Evolutionary conservation across 192 early-diverging fungal genomes (phyloP), one percentile per base, ranked within the genome.

Genomic region (Helicostylum pulchrum): DNA sequence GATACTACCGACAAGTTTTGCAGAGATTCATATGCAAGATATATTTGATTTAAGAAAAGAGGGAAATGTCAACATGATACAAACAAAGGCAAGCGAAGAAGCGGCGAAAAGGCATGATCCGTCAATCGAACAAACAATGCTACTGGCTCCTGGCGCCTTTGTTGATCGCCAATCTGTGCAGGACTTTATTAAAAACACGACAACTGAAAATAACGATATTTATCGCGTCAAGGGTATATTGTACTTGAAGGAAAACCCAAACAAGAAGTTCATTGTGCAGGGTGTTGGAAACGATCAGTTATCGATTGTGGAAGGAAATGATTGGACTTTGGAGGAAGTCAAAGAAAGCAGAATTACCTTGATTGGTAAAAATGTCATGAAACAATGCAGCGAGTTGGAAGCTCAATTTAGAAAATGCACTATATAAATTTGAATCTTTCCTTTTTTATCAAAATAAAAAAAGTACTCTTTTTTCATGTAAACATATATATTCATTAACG

Each of bases 201-300:
- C 61, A 0, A 57, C 30, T 4, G 49, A 61, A 0, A 48, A 60
- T 7, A 43, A 73, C 9, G 4, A 6, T 10, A 68, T 73, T 20
- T 73, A 73, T 36, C 72, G 72, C 4, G 64, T 73, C 42, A 73
- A 73, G 19, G 72, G 72, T 11, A 64, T 73, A 20, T 47, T 73
- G 14, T 56, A 68, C 32, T 50, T 64, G 11, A 47, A 63, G 30
- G 72, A 66, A 34, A 66, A 68, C 15, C 36, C 56, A 8, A 49
- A 73, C 53, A 39, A 9, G 7, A 61, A 66, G 30, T 73, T 63
- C 20, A 45, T 73, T n/a, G 67, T 73, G 44, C 72, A 73, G 54
- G 72, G 72, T n/a, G 72, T 73, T n/a, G 66, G 51, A 11, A 68
- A 64, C 32, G 72, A 63, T 43, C 26, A 65, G 34, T 15, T 46